Conservation (phyloP, 2,329 filamentous ascomycete species). For the Aschersonia sp. region DNA sequence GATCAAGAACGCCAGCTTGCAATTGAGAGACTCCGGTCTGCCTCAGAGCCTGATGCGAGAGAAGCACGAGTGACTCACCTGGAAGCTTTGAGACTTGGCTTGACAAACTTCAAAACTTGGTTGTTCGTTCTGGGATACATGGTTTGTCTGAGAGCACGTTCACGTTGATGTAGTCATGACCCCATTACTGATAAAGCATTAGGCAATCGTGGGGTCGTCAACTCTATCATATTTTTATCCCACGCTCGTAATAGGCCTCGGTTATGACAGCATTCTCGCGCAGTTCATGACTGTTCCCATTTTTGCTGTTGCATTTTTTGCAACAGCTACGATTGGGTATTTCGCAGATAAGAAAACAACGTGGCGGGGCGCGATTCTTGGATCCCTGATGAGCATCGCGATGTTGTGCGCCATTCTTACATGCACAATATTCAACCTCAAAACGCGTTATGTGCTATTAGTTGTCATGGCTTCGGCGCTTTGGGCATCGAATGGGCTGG, state of each 20-base stretch:
- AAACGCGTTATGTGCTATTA: slow-evolving; percentile 34
- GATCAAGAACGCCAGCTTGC: not conserved
- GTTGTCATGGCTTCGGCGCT: slow-evolving; percentile 40
- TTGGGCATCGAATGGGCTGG: slow-evolving; percentile 36
- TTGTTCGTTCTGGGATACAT: slow-evolving; percentile 10
- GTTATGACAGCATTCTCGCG: slow-evolving; percentile 14
- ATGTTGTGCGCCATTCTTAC: slow-evolving; percentile 23
- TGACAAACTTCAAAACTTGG: slow-evolving; percentile 8
- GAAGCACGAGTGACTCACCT: not conserved
- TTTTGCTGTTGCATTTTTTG: slow-evolving; percentile 36
- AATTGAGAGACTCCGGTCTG: not conserved
- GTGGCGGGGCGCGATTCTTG: slow-evolving; percentile 31
- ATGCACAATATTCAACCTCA: slow-evolving; percentile 35
- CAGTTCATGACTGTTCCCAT: slow-evolving; percentile 28
- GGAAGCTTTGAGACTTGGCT: slow-evolving; percentile 3
- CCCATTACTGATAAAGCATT: not conserved
- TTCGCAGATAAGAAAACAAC: slow-evolving; percentile 28
- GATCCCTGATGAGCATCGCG: slow-evolving; percentile 28
- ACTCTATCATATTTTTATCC: slow-evolving; percentile 19
- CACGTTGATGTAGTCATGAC: not conserved
- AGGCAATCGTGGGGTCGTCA: slow-evolving; percentile 16
- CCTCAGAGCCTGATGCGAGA: not conserved
- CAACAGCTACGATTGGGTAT: slow-evolving; percentile 29
- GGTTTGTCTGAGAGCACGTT: slow-evolving; percentile 1
- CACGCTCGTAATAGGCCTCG: slow-evolving; percentile 16